Conservation (phyloP, 352 stramenopile genomes). For the Pythium pyrilobum region DNA sequence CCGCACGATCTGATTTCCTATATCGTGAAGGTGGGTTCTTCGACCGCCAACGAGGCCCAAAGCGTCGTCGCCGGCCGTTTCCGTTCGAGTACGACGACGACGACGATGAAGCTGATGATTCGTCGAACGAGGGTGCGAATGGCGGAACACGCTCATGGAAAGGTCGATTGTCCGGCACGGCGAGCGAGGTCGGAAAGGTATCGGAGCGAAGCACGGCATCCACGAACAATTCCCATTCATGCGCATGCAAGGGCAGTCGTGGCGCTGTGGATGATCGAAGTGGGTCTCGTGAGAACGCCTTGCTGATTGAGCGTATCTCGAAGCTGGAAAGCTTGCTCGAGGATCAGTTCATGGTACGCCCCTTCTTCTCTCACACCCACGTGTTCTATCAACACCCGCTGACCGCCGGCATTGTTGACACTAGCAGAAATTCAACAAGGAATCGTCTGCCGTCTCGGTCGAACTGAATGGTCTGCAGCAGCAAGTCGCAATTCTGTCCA, state of each 20-base stretch:
- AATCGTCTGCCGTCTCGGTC: background rate
- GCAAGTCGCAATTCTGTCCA: conserved; percentile 8
- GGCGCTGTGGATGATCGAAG: background rate
- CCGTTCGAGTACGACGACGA: conserved; percentile 46
- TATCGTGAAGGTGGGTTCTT: conserved; percentile 80
- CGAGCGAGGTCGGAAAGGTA: conserved; percentile 1
- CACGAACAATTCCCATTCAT: background rate
- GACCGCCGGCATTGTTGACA: too few relatives aligned
- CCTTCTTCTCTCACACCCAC: background rate
- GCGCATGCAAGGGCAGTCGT: background rate
- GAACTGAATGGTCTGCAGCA: conserved; percentile 13
- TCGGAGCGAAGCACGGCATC: conserved; percentile 9
- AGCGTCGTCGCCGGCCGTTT: conserved; percentile 48
- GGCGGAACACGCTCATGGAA: conserved; percentile 5
- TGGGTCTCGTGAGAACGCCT: background rate
- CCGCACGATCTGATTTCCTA: conserved; percentile 58
- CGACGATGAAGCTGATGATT: conserved; percentile 10
- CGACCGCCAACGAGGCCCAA: conserved; percentile 59
- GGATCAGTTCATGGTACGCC: conserved; percentile 10
- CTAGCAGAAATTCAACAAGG: conserved; percentile 2
- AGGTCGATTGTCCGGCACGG: background rate
- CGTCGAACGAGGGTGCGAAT: conserved; percentile 4
- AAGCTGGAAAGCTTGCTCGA: conserved; percentile 16
- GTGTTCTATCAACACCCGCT: too few relatives aligned
- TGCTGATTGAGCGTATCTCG: conserved; percentile 5